Evolutionary conservation across 352 stramenopile genomes (phyloP), one percentile per base, ranked within the genome.

Genomic region (Globisporangium canariense): DNA sequence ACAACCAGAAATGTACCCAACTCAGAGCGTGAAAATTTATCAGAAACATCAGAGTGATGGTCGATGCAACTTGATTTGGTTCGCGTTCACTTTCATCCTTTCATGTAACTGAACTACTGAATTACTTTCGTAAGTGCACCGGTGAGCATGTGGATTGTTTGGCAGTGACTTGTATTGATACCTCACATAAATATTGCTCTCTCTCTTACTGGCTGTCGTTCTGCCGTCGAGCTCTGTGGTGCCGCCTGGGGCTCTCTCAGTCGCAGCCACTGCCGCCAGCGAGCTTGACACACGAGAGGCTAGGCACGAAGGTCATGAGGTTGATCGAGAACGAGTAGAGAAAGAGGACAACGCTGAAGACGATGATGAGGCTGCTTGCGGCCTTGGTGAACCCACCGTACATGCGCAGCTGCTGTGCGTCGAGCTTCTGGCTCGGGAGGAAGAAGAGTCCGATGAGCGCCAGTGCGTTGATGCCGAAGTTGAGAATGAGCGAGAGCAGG

Each of bases 381-480:
- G n/a, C 64, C 51, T 69, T 69, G 4, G 78, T 89, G 59, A 86
- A 91, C 25, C 83, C 81, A 16, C 81, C 81, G 58, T 87, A 89
- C 69, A 83, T 85, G 32, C 77, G 83, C 34, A 89, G 58, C 55
- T 89, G 81, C 70, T 91, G 80, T 14, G 80, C 77, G 46, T 90
- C 83, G 1, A 89, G 74, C 66, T 91, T 91, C 64, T 91, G 83
- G 58, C 64, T 69, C 16, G 64, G 64, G 30, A 80, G 61, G 60
- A 78, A 69, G 40, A 77, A 65, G 6, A 81, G 55, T 0, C 71
- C 74, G 22, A 77, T 52, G 14, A 59, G 38, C 25, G 58, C 58
- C 9, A 81, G 64, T 7, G 51, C 51, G 41, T 81, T 81, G 65
- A 81, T 66, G 57, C 51, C 64, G 55, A 74, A 76, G 61, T 69